phyloP scores from a whole-genome alignment of 1,284 basidiomycete genomes.

The Pascua guehoae region DNA sequence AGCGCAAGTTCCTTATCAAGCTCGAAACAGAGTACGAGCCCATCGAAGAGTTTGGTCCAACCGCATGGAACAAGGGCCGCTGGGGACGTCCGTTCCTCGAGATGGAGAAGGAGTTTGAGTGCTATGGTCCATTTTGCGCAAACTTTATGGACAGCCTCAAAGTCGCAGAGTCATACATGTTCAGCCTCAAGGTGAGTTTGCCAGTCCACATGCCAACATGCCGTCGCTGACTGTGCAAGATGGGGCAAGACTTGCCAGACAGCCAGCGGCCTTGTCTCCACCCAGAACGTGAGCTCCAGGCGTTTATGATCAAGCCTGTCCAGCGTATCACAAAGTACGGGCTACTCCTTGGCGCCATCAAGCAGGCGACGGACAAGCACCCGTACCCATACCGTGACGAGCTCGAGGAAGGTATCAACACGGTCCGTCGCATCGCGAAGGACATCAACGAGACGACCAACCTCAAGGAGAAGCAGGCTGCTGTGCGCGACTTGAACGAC shows the following conservation, averaged over 20 bases:
- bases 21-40: conserved; percentile 69
- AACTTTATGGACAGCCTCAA: conserved; percentile 88
- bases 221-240: conserved; percentile 18
- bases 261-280: conserved; percentile 38
- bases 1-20: conserved; percentile 87
- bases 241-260: conserved; percentile 34
- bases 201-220: neutral
- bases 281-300: conserved; percentile 67
- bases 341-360: conserved; percentile 55
- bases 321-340: conserved; percentile 77
- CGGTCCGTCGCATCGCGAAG: conserved; percentile 89
- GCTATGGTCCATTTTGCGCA: conserved; percentile 96
- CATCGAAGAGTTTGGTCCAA: conserved; percentile 56
- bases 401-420: conserved; percentile 74
- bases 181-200: conserved; percentile 69
- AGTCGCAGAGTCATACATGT: conserved; percentile 78
- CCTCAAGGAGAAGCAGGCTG: conserved; percentile 65
- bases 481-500: conserved; percentile 79
- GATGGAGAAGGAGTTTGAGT: conserved; percentile 83
- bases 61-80: conserved; percentile 75
- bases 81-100: conserved; percentile 78
- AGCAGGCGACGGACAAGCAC: conserved; percentile 41
- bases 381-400: conserved; percentile 73
- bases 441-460: conserved; percentile 92
- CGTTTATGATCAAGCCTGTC: conserved; percentile 73